Evolutionary conservation across 2,329 filamentous ascomycete genomes (phyloP), one percentile per base, ranked within the genome.

Genomic region (Dactylellina cionopaga): DNA sequence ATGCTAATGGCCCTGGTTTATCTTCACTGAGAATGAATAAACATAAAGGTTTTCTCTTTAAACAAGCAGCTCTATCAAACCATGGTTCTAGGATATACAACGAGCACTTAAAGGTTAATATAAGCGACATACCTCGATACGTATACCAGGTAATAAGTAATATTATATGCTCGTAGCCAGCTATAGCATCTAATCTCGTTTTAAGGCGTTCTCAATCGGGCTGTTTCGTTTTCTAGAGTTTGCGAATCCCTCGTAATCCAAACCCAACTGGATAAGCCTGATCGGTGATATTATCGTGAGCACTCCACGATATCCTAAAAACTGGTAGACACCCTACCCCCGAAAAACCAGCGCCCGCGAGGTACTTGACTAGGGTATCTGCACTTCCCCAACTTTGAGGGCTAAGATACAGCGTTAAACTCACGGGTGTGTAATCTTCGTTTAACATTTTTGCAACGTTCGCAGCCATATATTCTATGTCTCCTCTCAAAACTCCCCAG

Each of bases 241-340:
- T 24, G 17, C 13, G 33, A 33, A 10, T 29, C 10, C 22, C 33
- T 41, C 51, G 31, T 9, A 55, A 35, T 27, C 33, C 44, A 27
- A 72, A 72, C 5, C 59, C 66, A 13, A 71, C 19, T 24, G 31
- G 25, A 25, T 58, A 64, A 22, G 3, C 7, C 22, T 24, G 13
- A 13, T 55, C 51, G 6, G 33, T n/a, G 9, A 5, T 9, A n/a
- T 29, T 19, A 17, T n/a, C 19, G n/a, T 55, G 31, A 2, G 2
- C 5, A 9, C 17, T 43, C 68, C 68, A 72, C 29, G 47, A 54
- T 19, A 60, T 24, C 10, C 37, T 35, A 29, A 41, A 58, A 24
- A 59, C 62, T 15, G 68, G 68, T 7, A 72, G 27, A 19, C 44
- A 72, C 19, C 59, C 46, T 10, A 65, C 29, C 5, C 59, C 68